phyloP scores from a whole-genome alignment of 331 rosid genomes.

The Cydonia oblonga region DNA sequence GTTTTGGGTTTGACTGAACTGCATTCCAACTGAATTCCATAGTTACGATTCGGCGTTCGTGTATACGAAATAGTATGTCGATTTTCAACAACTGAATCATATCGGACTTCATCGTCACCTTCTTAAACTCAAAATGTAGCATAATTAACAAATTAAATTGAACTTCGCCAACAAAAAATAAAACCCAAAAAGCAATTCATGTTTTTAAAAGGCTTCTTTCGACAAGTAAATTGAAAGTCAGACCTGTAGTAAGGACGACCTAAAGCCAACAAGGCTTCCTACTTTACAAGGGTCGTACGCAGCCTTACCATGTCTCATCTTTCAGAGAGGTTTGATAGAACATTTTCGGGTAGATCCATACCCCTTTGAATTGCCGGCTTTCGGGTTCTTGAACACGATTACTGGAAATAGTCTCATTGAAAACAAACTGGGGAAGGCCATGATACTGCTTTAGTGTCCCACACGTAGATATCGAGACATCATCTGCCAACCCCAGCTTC shows the following conservation, averaged over 20 bases:
- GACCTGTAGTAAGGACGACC: not conserved
- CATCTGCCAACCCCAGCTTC: not conserved
- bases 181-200: too few relatives aligned
- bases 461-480: not conserved
- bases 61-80: too few relatives aligned
- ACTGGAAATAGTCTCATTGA: not conserved
- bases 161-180: too few relatives aligned
- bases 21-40: too few relatives aligned
- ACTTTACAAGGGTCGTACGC: rapidly evolving
- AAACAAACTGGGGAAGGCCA: not conserved
- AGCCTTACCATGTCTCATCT: conserved; percentile 2
- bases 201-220: too few relatives aligned
- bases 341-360: conserved; percentile 17
- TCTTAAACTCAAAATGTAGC: too few relatives aligned
- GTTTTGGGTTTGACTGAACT: too few relatives aligned
- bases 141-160: too few relatives aligned
- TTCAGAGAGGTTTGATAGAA: not conserved
- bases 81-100: too few relatives aligned
- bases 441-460: not conserved
- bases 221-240: too few relatives aligned
- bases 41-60: too few relatives aligned
- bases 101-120: too few relatives aligned
- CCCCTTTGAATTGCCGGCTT: conserved; percentile 2
- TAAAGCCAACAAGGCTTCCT: not conserved
- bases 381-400: not conserved